A percentile compares a stretch with the other conserved stretches of the same genome.
These are phyloP conservation scores for Arthroderma uncinatum DNA, from an alignment of 2,329 filamentous ascomycete genomes.

Conservation along the genomic window DNA sequence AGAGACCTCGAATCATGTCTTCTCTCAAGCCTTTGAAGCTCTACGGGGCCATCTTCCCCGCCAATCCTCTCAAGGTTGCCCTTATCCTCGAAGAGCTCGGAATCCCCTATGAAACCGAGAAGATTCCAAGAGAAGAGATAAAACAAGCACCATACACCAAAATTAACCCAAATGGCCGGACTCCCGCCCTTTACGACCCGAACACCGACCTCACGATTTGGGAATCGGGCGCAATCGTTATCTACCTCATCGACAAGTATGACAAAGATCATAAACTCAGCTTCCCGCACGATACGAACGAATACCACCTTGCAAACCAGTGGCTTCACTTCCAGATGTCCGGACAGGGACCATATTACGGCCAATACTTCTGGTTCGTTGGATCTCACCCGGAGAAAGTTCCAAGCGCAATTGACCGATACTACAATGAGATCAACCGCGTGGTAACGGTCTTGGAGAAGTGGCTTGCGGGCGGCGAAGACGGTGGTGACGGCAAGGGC, in stretches of 20 bases:
- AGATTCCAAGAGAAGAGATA: background rate
- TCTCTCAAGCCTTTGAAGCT: conserved; percentile 16
- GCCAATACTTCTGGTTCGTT: conserved; percentile 32
- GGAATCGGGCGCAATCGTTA: conserved; percentile 42
- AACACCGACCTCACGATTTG: conserved; percentile 39
- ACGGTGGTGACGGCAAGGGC: conserved; percentile 14
- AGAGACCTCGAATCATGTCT: conserved; percentile 1
- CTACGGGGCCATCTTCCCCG: conserved; percentile 9
- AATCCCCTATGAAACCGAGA: conserved; percentile 9
- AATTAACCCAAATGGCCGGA: conserved; percentile 22
- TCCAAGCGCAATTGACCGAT: conserved; percentile 37
- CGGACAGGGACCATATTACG: conserved; percentile 30
- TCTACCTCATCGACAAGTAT: conserved; percentile 36
- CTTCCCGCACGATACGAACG: conserved; percentile 27
- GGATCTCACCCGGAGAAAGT: conserved; percentile 34
- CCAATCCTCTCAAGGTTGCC: conserved; percentile 18
- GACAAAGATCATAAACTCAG: conserved; percentile 34
- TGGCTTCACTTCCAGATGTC: conserved; percentile 36
- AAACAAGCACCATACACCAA: conserved; percentile 17
- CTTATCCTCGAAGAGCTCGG: conserved; percentile 16
- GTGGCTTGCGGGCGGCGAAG: conserved; percentile 20
- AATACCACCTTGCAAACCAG: conserved; percentile 31
- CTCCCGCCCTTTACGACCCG: conserved; percentile 37
- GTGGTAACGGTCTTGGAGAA: conserved; percentile 38
- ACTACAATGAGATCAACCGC: conserved; percentile 38